Percentiles rank a stretch among this genome's conserved stretches.
phyloP scores from a whole-genome alignment of 2,329 filamentous ascomycete species.

The Aspergillus tanneri region DNA sequence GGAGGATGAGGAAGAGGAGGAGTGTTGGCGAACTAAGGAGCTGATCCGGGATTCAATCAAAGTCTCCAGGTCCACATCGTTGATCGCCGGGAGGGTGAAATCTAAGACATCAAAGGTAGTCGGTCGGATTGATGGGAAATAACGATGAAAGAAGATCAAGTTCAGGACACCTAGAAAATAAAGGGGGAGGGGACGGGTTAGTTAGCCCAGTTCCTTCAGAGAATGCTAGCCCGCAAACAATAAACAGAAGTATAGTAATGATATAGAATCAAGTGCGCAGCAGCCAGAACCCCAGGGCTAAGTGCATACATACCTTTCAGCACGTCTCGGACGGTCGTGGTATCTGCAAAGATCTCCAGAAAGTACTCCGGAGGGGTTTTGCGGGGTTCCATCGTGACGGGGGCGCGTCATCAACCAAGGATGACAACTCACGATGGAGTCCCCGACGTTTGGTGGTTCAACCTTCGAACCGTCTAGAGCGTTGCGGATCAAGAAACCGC shows the following conservation, averaged over 20 bases:
- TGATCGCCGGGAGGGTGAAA: conserved; percentile 82
- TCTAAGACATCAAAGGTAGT: conserved; percentile 86
- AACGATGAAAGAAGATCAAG: conserved; percentile 98
- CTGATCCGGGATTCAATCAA: conserved; percentile 86
- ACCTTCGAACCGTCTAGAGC: background rate
- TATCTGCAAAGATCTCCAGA: conserved; percentile 90
- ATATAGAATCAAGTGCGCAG: too few relatives aligned
- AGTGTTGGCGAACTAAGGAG: conserved; percentile 72
- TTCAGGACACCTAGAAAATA: conserved; percentile 76
- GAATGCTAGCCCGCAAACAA: too few relatives aligned
- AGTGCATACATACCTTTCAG: conserved; percentile 68
- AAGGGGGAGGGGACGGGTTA: background rate
- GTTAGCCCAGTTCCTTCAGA: too few relatives aligned
- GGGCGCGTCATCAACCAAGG: background rate
- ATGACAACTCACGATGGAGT: background rate
- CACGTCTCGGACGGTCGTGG: conserved; percentile 83
- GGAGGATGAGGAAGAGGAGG: conserved; percentile 53
- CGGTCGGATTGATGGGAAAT: conserved; percentile 83
- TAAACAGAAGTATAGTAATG: too few relatives aligned
- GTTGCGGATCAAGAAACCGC: too few relatives aligned
- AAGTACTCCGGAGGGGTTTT: conserved; percentile 78
- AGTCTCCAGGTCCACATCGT: conserved; percentile 87
- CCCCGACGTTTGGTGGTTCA: background rate
- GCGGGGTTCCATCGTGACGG: conserved; percentile 59
- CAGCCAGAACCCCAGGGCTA: too few relatives aligned